Base-by-base conservation (phyloP, 2,329 filamentous ascomycete genomes). In the Neoarthrinium moseri region DNA sequence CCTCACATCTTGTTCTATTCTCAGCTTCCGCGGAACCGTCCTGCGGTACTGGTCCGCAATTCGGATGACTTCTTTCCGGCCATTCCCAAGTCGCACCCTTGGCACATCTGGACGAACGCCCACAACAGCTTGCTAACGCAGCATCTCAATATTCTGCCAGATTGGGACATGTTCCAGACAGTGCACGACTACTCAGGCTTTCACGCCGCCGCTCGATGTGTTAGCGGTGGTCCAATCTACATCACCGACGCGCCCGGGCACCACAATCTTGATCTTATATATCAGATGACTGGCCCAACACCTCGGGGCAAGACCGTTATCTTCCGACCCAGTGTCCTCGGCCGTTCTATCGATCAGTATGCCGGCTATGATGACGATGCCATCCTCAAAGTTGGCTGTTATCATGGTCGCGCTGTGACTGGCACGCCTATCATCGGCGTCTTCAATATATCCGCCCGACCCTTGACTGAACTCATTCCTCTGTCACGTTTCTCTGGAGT, bases 91-190 rank as follows among this genome's bases (percentile, higher is more conserved):
- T 90, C 87, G 6, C 94, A 99, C 51, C 81, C 91, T 0, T 99
- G 94, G 92, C 94, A 99, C 64, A 79, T 97, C 27, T 99, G 95
- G 74, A 83, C 86, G 52, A 99, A 97, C 61, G 92, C 92, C 0
- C 88, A 96, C 66, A 96, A 95, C 62, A 77, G 82, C 24, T 74
- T 97, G 1, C 73, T 97, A 12, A 91, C 87, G 2, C 84, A 89
- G 51, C 86, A 94, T 59, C 74, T 97, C 24, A 96, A 96, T 55
- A 81, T 90, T 1, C 69, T 97, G 1, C 92, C 94, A 0, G 91
- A 96, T 64, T 86, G 81, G 80, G 82, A 86, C 54, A 85, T 86
- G 82, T 86, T 86, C 59, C 82, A 85, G 56, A 84, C 81, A 1
- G 69, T 70, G 2, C 78, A 83, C 50, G 70, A 75, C 20, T 95